phyloP scores from a whole-genome alignment of 352 stramenopile species.

The Phytophthora pluvialis region DNA sequence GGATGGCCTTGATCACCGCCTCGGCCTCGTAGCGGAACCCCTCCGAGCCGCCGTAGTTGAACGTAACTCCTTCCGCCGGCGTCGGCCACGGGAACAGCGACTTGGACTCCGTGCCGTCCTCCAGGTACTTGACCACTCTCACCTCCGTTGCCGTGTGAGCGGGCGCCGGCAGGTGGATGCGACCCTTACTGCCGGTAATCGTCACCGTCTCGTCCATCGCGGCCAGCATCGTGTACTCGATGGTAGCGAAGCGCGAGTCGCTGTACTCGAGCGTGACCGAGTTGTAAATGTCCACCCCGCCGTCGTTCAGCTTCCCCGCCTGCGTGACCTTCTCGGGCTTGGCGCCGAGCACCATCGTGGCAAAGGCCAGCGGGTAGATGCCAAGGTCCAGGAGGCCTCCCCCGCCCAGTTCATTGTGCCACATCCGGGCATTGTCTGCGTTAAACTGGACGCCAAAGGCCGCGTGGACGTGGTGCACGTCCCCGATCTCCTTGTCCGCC shows the following conservation, averaged over 20 bases:
- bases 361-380: slow-evolving; percentile 79
- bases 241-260: slow-evolving; percentile 56
- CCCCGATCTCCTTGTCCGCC: slow-evolving; percentile 56
- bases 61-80: slow-evolving; percentile 13
- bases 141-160: slow-evolving; percentile 69
- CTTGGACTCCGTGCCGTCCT: slow-evolving; percentile 37
- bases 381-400: slow-evolving; percentile 77
- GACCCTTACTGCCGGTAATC: slow-evolving; percentile 77
- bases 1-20: slow-evolving; percentile 67
- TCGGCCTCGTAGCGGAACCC: slow-evolving; percentile 87
- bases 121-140: slow-evolving; percentile 42
- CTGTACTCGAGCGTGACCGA: slow-evolving; percentile 69
- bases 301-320: slow-evolving; percentile 30
- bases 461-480: slow-evolving; percentile 71
- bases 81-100: slow-evolving; percentile 54
- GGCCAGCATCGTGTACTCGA: slow-evolving; percentile 73
- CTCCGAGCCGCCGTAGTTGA: slow-evolving; percentile 26
- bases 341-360: slow-evolving; percentile 65
- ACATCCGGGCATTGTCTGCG: slow-evolving; percentile 58
- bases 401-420: slow-evolving; percentile 74
- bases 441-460: slow-evolving; percentile 74
- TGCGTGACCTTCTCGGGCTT: slow-evolving; percentile 51
- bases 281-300: slow-evolving; percentile 66
- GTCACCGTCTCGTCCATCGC: slow-evolving; percentile 71
- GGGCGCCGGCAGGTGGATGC: slow-evolving; percentile 65